Evolutionary conservation across 345 rosid genomes (phyloP), one percentile per base, ranked within the genome.

Genomic region (Eucalyptus curtisii): DNA sequence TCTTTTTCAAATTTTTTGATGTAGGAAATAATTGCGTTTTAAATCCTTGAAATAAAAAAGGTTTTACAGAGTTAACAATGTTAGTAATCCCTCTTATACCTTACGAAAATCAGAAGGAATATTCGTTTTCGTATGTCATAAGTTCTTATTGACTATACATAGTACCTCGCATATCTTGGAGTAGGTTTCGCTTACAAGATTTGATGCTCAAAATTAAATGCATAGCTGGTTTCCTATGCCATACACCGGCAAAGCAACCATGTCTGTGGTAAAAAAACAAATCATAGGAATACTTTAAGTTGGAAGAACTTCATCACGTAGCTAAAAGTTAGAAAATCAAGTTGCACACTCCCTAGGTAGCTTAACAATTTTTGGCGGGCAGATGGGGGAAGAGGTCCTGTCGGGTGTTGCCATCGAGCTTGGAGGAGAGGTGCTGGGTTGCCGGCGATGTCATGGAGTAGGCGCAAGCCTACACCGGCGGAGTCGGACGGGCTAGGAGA

Each of bases 221-320:
- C 31, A 30, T 59, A 12, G 1, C 31, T 59, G 15, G 31, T 59
- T 16, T 27, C 15, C 30, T 27, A 59, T 27, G 31, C 31, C 31
- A 6, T 59, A 27, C 15, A 6, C 68, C 15, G 1, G 31, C 33
- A 0, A 0, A 59, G 68, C n/a, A 27, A 27, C 16, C 68, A 27
- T 0, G 68, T 13, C 68, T 5, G 15, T 59, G 33, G 68, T 27
- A 27, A 11, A 59, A 59, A 2, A 27, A 27, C 3, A 25, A 27
- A 6, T 59, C 68, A 59, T 59, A 27, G 31, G 14, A 27, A 27
- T 59, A 59, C 0, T 1, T 27, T 59, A 59, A 27, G 31, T 27
- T 59, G 68, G 4, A 59, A 59, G 31, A 59, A 3, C 66, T 59
- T 59, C n/a, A 25, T 27, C 66, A 0, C 12, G 66, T 10, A 59